Evolutionary conservation across 192 early-diverging fungal species (phyloP).

Genomic region (Linnemannia hyalina): DNA sequence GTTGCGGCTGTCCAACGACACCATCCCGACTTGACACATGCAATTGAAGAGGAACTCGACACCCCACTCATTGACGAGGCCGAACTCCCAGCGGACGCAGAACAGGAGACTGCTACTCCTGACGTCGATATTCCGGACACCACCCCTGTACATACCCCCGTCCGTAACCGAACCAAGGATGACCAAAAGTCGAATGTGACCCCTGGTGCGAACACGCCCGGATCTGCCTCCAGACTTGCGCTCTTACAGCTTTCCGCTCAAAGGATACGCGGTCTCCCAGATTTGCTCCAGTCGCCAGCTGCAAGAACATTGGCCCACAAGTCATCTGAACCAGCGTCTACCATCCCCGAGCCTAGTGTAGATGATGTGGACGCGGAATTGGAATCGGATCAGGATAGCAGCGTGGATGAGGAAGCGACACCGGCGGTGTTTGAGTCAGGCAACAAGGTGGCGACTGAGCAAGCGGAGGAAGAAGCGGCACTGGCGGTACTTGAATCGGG

Average conservation of each 20-base stretch:
- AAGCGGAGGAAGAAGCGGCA: neutral
- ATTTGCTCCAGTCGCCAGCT: slow-evolving; percentile 22
- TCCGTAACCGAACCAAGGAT: slow-evolving; percentile 10
- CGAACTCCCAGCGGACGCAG: neutral
- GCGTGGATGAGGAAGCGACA: neutral
- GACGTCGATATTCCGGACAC: neutral
- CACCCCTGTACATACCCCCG: slow-evolving; percentile 28
- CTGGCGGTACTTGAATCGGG: neutral
- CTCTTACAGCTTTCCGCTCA: slow-evolving; percentile 34
- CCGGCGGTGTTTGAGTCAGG: neutral
- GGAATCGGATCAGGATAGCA: neutral
- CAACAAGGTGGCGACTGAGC: neutral
- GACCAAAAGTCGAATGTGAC: neutral
- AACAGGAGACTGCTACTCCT: neutral
- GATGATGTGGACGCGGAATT: neutral
- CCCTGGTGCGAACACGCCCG: neutral
- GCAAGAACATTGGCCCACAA: neutral
- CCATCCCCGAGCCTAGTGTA: neutral
- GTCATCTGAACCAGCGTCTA: neutral
- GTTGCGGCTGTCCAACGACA: neutral
- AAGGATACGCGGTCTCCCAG: slow-evolving; percentile 18
- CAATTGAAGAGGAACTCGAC: neutral
- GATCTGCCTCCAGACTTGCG: slow-evolving; percentile 14
- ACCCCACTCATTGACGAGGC: neutral
- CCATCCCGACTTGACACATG: slow-evolving; percentile 11